A percentile compares a stretch with the other conserved stretches of the same genome.
Conservation (phyloP, 2,329 filamentous ascomycete species). For the Pyricularia grisea region DNA sequence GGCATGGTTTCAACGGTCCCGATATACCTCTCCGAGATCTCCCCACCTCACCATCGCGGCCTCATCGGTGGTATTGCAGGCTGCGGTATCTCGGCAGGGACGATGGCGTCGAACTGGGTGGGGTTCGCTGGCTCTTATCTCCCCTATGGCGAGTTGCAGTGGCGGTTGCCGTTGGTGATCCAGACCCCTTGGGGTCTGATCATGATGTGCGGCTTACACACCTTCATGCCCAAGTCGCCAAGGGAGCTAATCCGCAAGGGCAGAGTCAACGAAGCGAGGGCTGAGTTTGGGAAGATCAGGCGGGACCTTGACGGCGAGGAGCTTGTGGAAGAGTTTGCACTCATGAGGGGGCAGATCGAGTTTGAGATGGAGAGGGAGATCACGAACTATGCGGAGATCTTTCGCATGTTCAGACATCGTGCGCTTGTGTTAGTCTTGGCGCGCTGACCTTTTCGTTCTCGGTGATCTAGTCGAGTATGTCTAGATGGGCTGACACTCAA, state of each 20-base stretch:
- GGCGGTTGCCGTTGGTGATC: conserved; percentile 43
- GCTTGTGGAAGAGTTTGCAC: conserved; percentile 38
- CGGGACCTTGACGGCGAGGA: conserved; percentile 32
- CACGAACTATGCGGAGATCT: conserved; percentile 40
- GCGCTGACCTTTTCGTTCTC: conserved; percentile 11
- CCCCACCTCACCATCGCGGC: conserved; percentile 35
- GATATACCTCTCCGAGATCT: conserved; percentile 46
- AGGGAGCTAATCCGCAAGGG: conserved; percentile 39
- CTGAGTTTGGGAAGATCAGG: conserved; percentile 36
- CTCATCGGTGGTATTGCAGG: conserved; percentile 44
- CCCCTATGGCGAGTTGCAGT: conserved; percentile 41
- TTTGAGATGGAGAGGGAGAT: conserved; percentile 49
- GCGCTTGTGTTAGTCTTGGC: conserved; percentile 29
- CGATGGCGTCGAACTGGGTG: conserved; percentile 48
- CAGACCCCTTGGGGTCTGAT: conserved; percentile 48
- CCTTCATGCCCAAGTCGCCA: conserved; percentile 46
- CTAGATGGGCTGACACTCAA: too few relatives aligned
- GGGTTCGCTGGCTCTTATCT: conserved; percentile 45
- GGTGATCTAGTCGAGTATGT: neutral
- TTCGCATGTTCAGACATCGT: conserved; percentile 38
- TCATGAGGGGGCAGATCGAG: conserved; percentile 45
- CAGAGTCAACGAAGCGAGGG: conserved; percentile 35
- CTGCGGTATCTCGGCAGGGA: conserved; percentile 44
- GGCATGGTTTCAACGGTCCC: conserved; percentile 41
- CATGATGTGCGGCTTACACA: conserved; percentile 40